Evolutionary conservation across 2,329 filamentous ascomycete genomes (phyloP), one percentile per base, ranked within the genome.

Genomic region (Neopestalotiopsis rosae): DNA sequence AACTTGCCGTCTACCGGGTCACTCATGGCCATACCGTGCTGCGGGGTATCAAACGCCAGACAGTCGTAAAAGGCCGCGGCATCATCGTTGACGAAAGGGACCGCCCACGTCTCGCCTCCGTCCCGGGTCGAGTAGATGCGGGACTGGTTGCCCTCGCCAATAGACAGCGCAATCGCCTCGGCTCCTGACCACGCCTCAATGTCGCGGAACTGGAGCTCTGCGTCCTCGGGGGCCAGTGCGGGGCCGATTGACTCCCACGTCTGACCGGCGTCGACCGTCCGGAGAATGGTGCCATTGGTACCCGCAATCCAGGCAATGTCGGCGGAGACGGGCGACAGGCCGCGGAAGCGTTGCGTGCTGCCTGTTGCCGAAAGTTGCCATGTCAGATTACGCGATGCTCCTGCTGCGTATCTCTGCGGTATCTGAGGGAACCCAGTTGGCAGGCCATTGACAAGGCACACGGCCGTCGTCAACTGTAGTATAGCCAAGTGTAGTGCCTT

Each of bases 161-260:
- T 79, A 20, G 81, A 79, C 4, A 85, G 79, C 10, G 80, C 75
- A 69, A 84, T 75, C 28, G 80, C 79, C 66, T 80, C 79, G 49
- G 84, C 79, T 24, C 79, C 77, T 12, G 81, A 80, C 66, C 85
- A 77, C 4, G 82, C 80, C 32, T 85, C 72, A 10, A 79, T 68
- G 72, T 79, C 78, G 58, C 78, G 77, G 74, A 79, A 79, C 59
- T 80, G 74, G 24, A 79, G 74, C 14, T 68, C 71, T 1, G 72
- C 65, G 68, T 75, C 74, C 5, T 71, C 71, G 10, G 28, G 61
- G 0, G 73, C 40, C 42, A 77, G 67, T n/a, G 30, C 24, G 2
- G 78, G 78, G 2, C 78, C 78, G 20, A 80, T 75, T 0, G 77
- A 75, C 2, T 61, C 52, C 78, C 78, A 80, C 2, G 75, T 77